Evolutionary conservation across 257 asterid genomes (phyloP).

Genomic region (Penstemon barbatus): DNA sequence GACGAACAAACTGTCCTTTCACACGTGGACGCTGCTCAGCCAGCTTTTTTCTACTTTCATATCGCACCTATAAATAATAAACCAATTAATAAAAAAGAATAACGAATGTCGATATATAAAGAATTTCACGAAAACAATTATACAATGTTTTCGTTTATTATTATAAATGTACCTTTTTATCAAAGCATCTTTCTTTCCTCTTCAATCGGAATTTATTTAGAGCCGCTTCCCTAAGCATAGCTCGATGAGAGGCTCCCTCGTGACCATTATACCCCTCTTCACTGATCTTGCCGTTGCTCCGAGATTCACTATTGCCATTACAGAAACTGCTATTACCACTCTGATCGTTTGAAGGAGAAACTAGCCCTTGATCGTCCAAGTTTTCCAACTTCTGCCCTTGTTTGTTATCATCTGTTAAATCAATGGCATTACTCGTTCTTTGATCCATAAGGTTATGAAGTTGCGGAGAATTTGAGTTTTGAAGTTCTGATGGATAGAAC

Average conservation of each 20-base stretch:
- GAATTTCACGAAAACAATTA: too few species aligned
- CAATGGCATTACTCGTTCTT: conserved; percentile 38
- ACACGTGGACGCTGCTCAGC: conserved; percentile 98
- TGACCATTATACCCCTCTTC: conserved; percentile 34
- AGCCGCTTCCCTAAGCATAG: conserved; percentile 86
- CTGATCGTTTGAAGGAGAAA: conserved; percentile 59
- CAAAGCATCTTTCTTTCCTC: conserved; percentile 96
- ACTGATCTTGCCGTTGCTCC: conserved; percentile 39
- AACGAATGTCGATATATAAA: neutral
- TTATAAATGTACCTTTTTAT: conserved; percentile 68
- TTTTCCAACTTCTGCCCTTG: conserved; percentile 44
- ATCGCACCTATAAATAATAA: conserved; percentile 63
- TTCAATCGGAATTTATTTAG: conserved; percentile 78
- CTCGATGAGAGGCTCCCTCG: conserved; percentile 51
- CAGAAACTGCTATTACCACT: conserved; percentile 59
- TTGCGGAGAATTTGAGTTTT: conserved; percentile 38
- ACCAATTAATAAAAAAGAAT: neutral
- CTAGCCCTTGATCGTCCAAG: conserved; percentile 41
- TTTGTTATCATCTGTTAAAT: conserved; percentile 40
- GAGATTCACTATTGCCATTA: conserved; percentile 41
- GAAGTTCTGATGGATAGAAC: conserved; percentile 36
- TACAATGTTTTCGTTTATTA: too few species aligned
- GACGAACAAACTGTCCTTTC: conserved; percentile 97
- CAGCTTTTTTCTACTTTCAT: conserved; percentile 91
- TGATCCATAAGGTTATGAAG: conserved; percentile 39